Base-by-base conservation (phyloP, 148 eudicot species). In the Polygonum maritimum region DNA sequence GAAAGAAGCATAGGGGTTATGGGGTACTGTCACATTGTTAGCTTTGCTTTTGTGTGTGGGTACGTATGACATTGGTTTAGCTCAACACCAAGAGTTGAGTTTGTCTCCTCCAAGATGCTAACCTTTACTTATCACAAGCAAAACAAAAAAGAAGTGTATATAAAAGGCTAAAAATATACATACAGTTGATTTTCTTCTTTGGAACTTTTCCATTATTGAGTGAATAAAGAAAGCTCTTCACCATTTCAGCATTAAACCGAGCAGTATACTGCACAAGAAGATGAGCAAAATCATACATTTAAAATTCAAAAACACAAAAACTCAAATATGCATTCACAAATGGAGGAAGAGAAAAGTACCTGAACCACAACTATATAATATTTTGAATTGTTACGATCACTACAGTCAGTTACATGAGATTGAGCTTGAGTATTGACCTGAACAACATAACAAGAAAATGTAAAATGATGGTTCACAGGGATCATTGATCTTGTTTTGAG, bases 391-490 rank as follows among this genome's bases (percentile, higher is more conserved):
- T 85, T 86, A 49, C 82, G 88, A 76, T 92, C 84, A 69, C 89
- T 88, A 79, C 99, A 96, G 81, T 92, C 99, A 74, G 84, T 84
- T 54, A 96, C 78, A 75, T 83, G 81, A 14, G 97, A 81, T 67
- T 89, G 93, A 65, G 98, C 99, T 79, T 96, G 98, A 80, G 94
- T 96, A 81, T 96, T 96, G 31, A 92, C 94, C 99, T 95, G 84
- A 69, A 78, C 48, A 67, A 67, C 44, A 67, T 15, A 80, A 49
- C 51, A 78, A 47, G 51, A 39, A 39, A 8, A 36, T 8, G 58
- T 13, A 19, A 19, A 49, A 33, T 26, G 39, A 33, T 15, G 51
- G 41, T 51, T 33, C 40, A 48, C 76, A 10, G 10, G 57, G 44
- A 8, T 38, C 57, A 33, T 21, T 45, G 19, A 74, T 33, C 45